These are phyloP conservation scores for Apiosordaria backusii DNA, from an alignment of 495 filamentous ascomycete species.

Conservation along the genomic window DNA sequence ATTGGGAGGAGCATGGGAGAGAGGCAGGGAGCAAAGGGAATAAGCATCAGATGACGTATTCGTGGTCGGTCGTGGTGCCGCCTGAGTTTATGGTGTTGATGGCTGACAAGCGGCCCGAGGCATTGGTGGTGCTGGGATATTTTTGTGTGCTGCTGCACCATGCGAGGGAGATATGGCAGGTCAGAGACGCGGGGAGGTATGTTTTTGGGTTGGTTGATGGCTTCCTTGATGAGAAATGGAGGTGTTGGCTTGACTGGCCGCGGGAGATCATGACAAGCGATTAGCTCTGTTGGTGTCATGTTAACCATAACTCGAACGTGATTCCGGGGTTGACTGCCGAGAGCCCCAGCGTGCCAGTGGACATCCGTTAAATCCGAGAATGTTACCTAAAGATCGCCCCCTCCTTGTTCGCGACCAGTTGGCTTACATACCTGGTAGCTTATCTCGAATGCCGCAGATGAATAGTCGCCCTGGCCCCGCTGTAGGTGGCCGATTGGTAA, in stretches of 20 bases:
- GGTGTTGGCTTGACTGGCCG: background rate
- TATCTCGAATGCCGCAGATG: background rate
- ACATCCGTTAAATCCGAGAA: background rate
- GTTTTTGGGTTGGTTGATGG: background rate
- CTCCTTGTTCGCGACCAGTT: no score
- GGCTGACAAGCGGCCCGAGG: background rate
- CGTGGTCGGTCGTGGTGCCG: background rate
- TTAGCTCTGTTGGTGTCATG: no score
- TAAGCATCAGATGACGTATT: background rate
- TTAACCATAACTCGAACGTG: no score
- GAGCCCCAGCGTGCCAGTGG: background rate
- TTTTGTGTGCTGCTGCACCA: background rate
- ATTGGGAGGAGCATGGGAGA: background rate
- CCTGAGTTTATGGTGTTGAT: background rate
- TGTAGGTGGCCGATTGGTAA: background rate
- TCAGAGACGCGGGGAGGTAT: background rate
- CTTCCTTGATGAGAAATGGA: background rate
- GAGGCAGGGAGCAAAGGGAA: background rate
- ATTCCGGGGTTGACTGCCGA: background rate
- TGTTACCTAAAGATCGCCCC: background rate
- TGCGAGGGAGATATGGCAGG: background rate
- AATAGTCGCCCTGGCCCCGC: background rate
- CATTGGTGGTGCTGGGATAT: background rate
- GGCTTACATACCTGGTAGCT: no score
- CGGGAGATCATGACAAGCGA: background rate